These are phyloP conservation scores for Ceratocystis destructans DNA, from an alignment of 2,329 filamentous ascomycete genomes.

Conservation along the genomic window DNA sequence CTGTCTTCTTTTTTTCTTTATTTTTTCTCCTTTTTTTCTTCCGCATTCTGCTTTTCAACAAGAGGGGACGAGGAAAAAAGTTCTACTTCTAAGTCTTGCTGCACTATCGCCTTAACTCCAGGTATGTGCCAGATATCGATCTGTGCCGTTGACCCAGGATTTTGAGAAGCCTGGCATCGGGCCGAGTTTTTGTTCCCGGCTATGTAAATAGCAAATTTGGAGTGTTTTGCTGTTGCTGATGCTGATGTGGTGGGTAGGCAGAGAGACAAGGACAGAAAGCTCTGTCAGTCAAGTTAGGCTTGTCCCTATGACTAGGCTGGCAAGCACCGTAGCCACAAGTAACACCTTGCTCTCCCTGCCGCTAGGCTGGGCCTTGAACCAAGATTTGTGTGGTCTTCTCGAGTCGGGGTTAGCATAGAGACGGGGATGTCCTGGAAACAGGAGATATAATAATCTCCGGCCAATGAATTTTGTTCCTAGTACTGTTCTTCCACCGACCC, in stretches of 20 bases:
- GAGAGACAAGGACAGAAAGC: not conserved
- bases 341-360: no score
- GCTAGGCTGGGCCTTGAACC: no score
- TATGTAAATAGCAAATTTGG: not conserved
- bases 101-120: not conserved
- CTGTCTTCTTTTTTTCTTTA: not conserved
- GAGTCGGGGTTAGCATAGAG: not conserved
- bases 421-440: not conserved
- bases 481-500: not conserved
- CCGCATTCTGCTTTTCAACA: not conserved
- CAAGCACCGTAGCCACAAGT: no score
- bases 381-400: no score
- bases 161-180: not conserved
- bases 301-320: no score
- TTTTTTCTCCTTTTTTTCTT: not conserved
- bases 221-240: no score
- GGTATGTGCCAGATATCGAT: not conserved
- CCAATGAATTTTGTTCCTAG: not conserved
- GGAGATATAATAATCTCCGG: slow-evolving; percentile 5
- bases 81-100: not conserved
- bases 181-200: not conserved
- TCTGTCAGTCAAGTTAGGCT: not conserved
- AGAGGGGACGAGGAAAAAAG: not conserved
- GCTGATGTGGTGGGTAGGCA: not conserved
- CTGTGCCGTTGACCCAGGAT: not conserved